Percentiles rank a stretch among this genome's conserved stretches.
These are phyloP conservation scores for Periconia sp. DNA, from an alignment of 2,329 filamentous ascomycete genomes.

Conservation along the genomic window DNA sequence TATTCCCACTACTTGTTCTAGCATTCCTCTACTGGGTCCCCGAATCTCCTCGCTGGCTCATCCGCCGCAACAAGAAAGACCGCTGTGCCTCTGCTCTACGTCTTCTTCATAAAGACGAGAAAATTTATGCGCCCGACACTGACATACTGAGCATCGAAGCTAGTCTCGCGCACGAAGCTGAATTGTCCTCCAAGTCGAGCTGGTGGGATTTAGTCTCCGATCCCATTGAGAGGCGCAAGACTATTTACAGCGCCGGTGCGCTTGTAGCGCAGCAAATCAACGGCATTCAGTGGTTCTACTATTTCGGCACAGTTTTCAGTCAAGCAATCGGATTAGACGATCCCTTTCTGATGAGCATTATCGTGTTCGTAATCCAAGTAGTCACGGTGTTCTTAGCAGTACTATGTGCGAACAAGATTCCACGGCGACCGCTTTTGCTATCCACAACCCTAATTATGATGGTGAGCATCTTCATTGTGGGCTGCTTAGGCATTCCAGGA, in stretches of 20 bases:
- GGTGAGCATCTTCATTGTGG: conserved; percentile 50
- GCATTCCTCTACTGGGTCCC: conserved; percentile 50
- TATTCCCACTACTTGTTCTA: conserved; percentile 61
- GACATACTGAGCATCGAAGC: conserved; percentile 12
- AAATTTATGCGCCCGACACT: conserved; percentile 27
- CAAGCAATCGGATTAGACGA: conserved; percentile 51
- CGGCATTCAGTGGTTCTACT: conserved; percentile 57
- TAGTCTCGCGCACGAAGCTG: conserved; percentile 1
- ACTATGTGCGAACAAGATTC: conserved; percentile 50
- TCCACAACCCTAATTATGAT: conserved; percentile 49
- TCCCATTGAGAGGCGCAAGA: conserved; percentile 55
- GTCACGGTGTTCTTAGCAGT: conserved; percentile 50
- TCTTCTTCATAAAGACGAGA: conserved; percentile 42
- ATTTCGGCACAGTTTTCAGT: conserved; percentile 52
- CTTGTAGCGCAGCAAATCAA: conserved; percentile 58
- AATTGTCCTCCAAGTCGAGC: conserved; percentile 25
- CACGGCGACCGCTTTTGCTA: conserved; percentile 47
- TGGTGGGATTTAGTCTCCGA: conserved; percentile 52
- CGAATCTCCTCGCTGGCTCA: conserved; percentile 52
- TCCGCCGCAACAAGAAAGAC: conserved; percentile 54
- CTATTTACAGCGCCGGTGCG: conserved; percentile 53
- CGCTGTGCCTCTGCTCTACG: conserved; percentile 40
- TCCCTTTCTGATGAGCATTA: conserved; percentile 51
- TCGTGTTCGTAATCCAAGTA: conserved; percentile 53
- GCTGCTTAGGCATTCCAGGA: conserved; percentile 49